phyloP scores from a whole-genome alignment of 805 yeast genomes.

The Schizosaccharomyces japonicus region DNA sequence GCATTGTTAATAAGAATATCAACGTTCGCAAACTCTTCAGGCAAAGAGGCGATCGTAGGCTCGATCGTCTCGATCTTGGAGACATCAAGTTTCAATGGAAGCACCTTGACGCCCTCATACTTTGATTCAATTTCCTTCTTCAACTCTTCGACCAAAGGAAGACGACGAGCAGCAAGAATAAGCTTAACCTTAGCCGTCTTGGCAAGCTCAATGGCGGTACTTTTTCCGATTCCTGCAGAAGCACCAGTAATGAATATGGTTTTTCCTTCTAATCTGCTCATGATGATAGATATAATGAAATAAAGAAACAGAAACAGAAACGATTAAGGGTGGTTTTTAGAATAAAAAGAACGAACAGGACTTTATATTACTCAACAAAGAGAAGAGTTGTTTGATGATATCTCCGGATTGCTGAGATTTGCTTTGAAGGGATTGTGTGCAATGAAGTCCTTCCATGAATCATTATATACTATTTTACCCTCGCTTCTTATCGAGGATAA shows the following conservation, averaged over 20 bases:
- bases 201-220: conserved; percentile 74
- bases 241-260: conserved; percentile 42
- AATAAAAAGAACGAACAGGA: too few species aligned
- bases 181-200: conserved; percentile 50
- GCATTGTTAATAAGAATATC: conserved; percentile 42
- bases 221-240: conserved; percentile 63
- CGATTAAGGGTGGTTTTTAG: too few species aligned
- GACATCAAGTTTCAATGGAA: conserved; percentile 32
- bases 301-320: too few species aligned
- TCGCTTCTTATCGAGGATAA: too few species aligned
- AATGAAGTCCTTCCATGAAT: too few species aligned
- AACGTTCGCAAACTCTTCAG: conserved; percentile 29
- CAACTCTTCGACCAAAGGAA: conserved; percentile 25
- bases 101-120: conserved; percentile 26
- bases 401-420: too few species aligned
- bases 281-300: not conserved
- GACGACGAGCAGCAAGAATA: conserved; percentile 57
- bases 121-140: conserved; percentile 20
- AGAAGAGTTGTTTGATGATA: too few species aligned
- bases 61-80: conserved; percentile 27
- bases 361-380: too few species aligned
- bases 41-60: conserved; percentile 29
- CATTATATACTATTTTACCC: too few species aligned
- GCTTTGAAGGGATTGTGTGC: too few species aligned
- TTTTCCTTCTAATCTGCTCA: conserved; percentile 41